A percentile compares a stretch with the other conserved stretches of the same genome.
phyloP scores from a whole-genome alignment of 257 asterid species.

The Gentiana dahurica region DNA sequence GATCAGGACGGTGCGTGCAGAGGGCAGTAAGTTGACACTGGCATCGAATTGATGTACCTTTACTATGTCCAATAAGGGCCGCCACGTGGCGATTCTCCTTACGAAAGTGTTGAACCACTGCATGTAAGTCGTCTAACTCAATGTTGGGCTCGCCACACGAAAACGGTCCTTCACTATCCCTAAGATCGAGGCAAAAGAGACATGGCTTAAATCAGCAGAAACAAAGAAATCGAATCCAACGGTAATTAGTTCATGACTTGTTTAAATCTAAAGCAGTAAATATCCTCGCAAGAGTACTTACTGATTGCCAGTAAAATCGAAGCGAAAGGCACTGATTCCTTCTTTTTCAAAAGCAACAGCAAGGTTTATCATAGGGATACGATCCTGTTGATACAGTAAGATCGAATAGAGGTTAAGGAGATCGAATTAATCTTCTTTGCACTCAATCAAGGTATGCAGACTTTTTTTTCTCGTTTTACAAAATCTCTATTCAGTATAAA shows the following conservation, averaged over 20 bases:
- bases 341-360: conserved; percentile 58
- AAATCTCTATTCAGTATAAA: too few species aligned
- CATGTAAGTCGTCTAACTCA: conserved; percentile 75
- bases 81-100: conserved; percentile 29
- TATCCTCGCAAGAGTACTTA: conserved; percentile 13
- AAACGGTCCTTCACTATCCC: conserved; percentile 86
- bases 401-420: too few species aligned
- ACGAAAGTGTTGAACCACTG: conserved; percentile 58
- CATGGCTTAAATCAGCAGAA: neutral
- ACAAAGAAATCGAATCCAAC: too few species aligned
- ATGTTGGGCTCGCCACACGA: conserved; percentile 70
- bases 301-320: conserved; percentile 98
- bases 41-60: conserved; percentile 32
- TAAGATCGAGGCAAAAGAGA: conserved; percentile 14
- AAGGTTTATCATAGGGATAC: conserved; percentile 71
- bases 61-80: conserved; percentile 84
- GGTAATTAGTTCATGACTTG: too few species aligned
- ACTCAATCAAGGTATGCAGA: neutral
- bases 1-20: too few species aligned
- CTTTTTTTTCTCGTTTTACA: neutral
- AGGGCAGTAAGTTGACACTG: too few species aligned
- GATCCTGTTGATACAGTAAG: conserved; percentile 39
- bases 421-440: neutral
- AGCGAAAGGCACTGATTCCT: conserved; percentile 74
- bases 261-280: too few species aligned